These are phyloP conservation scores for Podospora comata DNA, from an alignment of 495 filamentous ascomycete genomes.

Conservation along the genomic window DNA sequence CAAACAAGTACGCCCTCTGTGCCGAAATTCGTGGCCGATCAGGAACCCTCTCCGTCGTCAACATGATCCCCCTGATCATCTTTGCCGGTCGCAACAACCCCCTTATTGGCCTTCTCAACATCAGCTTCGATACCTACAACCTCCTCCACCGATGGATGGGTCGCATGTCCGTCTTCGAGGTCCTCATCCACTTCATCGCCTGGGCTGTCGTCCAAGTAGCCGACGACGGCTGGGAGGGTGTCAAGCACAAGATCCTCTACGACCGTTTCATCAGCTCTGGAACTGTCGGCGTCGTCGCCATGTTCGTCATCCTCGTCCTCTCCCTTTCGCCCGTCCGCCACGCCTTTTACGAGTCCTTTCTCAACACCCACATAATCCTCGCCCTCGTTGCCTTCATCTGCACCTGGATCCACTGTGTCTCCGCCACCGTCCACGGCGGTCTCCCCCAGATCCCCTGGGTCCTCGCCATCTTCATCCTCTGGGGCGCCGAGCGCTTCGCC, in stretches of 20 bases:
- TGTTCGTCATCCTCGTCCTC: slow-evolving; percentile 57
- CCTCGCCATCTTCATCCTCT: slow-evolving; percentile 64
- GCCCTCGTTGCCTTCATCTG: slow-evolving; percentile 59
- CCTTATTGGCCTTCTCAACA: slow-evolving; percentile 72
- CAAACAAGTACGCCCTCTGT: slow-evolving; percentile 50
- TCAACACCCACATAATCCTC: slow-evolving; percentile 74
- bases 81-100: slow-evolving; percentile 92
- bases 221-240: slow-evolving; percentile 59
- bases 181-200: slow-evolving; percentile 68
- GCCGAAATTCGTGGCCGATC: slow-evolving; percentile 73
- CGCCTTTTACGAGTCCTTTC: slow-evolving; percentile 94
- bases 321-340: slow-evolving; percentile 78
- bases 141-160: slow-evolving; percentile 94
- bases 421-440: slow-evolving; percentile 42
- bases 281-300: slow-evolving; percentile 50
- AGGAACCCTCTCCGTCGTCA: slow-evolving; percentile 76
- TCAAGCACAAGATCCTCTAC: slow-evolving; percentile 45
- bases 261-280: slow-evolving; percentile 58
- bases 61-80: slow-evolving; percentile 87
- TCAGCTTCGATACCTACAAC: slow-evolving; percentile 97
- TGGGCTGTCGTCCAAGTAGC: slow-evolving; percentile 71
- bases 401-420: slow-evolving; percentile 65
- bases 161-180: slow-evolving; percentile 75
- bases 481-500: slow-evolving; percentile 69
- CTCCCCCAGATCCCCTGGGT: slow-evolving; percentile 65